These are phyloP conservation scores for Vitis riparia DNA, from an alignment of 164 flowering plant species.

Conservation along the genomic window DNA sequence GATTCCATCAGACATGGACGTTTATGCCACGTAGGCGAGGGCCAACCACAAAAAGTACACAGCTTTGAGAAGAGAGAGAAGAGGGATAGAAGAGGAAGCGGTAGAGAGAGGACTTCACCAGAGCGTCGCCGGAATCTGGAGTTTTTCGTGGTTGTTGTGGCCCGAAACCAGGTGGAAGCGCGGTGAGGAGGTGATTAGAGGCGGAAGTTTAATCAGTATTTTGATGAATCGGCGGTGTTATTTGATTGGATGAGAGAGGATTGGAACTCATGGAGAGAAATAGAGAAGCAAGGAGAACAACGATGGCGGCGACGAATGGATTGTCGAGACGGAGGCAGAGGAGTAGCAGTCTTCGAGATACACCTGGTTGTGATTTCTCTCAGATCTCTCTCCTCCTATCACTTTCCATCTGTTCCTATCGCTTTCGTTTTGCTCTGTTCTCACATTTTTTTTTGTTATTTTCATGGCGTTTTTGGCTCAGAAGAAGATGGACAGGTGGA, in stretches of 20 bases:
- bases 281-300: conserved; percentile 24
- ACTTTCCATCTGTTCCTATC: background rate
- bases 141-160: no score
- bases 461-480: background rate
- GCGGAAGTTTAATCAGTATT: no score
- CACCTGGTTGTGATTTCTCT: conserved; percentile 8
- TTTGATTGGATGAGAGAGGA: background rate
- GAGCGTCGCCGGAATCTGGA: no score
- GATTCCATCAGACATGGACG: conserved; percentile 17
- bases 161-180: no score
- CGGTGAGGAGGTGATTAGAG: no score
- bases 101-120: no score
- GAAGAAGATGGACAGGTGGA: conserved; percentile 21
- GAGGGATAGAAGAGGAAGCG: background rate
- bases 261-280: conserved; percentile 24
- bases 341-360: conserved; percentile 10
- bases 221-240: no score
- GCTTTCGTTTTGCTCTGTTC: background rate
- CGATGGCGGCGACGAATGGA: conserved; percentile 17
- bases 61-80: no score
- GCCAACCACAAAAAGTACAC: background rate
- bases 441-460: background rate
- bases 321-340: conserved; percentile 27
- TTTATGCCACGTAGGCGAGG: conserved; percentile 28
- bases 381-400: background rate